Evolutionary conservation across 306 rosid genomes (phyloP), one percentile per base, ranked within the genome.

Genomic region (Vigna hirtella): DNA sequence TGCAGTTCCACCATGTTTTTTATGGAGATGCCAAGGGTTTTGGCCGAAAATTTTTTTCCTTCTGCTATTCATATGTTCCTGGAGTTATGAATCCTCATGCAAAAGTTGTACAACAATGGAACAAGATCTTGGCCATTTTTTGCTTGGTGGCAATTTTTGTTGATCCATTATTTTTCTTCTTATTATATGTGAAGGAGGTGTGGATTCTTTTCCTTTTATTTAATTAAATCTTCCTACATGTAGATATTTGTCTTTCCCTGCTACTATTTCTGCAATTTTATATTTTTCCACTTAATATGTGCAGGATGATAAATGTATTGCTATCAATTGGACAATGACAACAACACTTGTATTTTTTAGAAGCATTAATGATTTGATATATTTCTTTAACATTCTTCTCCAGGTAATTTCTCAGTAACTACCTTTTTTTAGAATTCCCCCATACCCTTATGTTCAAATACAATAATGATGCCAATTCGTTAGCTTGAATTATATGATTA

Each of bases 21-120:
- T 86, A 91, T 68, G 98, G 98, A 24, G 98, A 89, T 68, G 98
- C 93, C 17, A 91, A 93, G 79, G 96, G 93, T 42, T 88, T 90
- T 77, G 94, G 85, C 0, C 79, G 86, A 83, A 89, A 84, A 79
- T 77, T 85, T 65, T 56, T 14, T 77, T 78, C 96, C 45, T 89
- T 70, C 74, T 76, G 85, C 80, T 66, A 73, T 74, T 80, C 86
- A 32, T 85, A 50, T 83, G 79, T 91, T 82, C 91, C 90, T 49
- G 89, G 91, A 74, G 93, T 91, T 65, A 91, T 93, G 87, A 91
- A 89, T 77, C 98, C 96, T 65, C 98, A 91, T 30, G 5, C 90
- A 42, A 90, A 77, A 84, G 43, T 86, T 22, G 87, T 91, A 67
- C 96, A 91, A 56, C 87, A 28, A 13, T 93, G 98, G 98, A 93